These are phyloP conservation scores for Claviceps purpurea DNA, from an alignment of 2,329 filamentous ascomycete species.

Conservation along the genomic window DNA sequence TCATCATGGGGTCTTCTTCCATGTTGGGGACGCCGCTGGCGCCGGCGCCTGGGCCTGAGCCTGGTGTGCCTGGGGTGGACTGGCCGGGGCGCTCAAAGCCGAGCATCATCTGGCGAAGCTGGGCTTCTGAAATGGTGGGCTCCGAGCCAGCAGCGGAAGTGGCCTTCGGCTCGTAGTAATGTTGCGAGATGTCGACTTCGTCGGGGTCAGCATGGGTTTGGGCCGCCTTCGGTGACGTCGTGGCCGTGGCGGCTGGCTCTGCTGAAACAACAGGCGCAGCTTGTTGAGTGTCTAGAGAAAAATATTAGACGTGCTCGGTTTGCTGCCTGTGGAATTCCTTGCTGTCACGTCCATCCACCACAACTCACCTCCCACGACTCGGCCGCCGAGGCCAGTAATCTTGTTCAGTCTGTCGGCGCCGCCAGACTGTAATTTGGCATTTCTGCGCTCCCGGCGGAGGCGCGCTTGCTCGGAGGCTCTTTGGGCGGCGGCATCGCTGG, in stretches of 20 bases:
- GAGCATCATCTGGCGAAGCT: constrained; percentile 52
- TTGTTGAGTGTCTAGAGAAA: constrained; percentile 2
- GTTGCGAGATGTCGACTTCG: constrained; percentile 67
- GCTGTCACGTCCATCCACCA: not conserved
- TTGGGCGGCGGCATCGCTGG: constrained; percentile 28
- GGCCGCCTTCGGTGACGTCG: not conserved
- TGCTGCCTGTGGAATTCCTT: not conserved
- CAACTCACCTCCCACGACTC: constrained; percentile 19
- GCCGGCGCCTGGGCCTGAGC: constrained; percentile 10
- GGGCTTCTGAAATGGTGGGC: constrained; percentile 37
- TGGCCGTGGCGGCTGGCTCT: not conserved
- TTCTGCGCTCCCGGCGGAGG: constrained; percentile 63
- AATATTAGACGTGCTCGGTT: not conserved
- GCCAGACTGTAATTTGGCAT: constrained; percentile 64
- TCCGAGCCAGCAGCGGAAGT: constrained; percentile 15
- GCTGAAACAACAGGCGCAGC: not conserved
- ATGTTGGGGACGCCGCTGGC: constrained; percentile 7
- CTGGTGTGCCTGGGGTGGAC: constrained; percentile 10
- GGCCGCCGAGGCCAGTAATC: constrained; percentile 56
- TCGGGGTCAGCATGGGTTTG: constrained; percentile 46
- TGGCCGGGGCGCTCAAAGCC: constrained; percentile 32
- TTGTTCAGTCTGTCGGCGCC: constrained; percentile 57
- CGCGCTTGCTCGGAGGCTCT: constrained; percentile 53
- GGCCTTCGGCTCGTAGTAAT: constrained; percentile 47
- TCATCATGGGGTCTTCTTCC: constrained; percentile 32